Base-by-base conservation (phyloP, 257 asterid species). In the Avicennia marina region DNA sequence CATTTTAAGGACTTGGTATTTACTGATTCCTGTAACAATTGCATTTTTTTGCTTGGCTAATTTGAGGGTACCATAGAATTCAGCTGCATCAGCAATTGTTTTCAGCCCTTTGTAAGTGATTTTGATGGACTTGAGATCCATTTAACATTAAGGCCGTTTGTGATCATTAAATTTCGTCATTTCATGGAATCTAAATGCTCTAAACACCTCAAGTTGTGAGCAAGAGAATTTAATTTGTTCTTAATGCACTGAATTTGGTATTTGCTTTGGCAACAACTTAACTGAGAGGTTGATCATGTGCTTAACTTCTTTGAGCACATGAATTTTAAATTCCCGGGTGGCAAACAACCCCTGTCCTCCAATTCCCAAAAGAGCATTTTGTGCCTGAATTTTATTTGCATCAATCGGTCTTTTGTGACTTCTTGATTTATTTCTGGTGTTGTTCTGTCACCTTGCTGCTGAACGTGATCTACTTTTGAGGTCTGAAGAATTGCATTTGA, bases 241-340 rank as follows among this genome's bases (percentile, higher is more conserved):
- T 51, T 7, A 52, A n/a, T n/a, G n/a, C n/a, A 15, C 15, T 0
- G 2, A 33, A 20, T 21, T 36, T 22, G 60, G 4, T 21, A 38
- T n/a, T 38, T 21, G 44, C 40, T 55, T 38, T 55, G 60, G 21
- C 47, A 34, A 54, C 7, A 21, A 20, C 7, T 55, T 46, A 36
- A 25, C 12, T 7, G 46, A 38, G 40, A 54, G 8, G 29, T 54
- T 13, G 19, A 7, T n/a, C n/a, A n/a, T n/a, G n/a, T n/a, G 36
- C 36, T 31, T 31, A 49, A 33, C 39, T 33, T 33, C 39, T 1
- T 33, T 10, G 11, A 33, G 2, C 11, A 31, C 11, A 31, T 31
- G 36, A n/a, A n/a, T n/a, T n/a, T n/a, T n/a, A n/a, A n/a, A n/a
- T n/a, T n/a, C n/a, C 11, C 9, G 36, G 36, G 36, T 11, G 11